Percentiles rank a stretch among this genome's conserved stretches.
Evolutionary conservation across 1,284 basidiomycete species (phyloP).

Genomic region (Phellinidium pouzarii): DNA sequence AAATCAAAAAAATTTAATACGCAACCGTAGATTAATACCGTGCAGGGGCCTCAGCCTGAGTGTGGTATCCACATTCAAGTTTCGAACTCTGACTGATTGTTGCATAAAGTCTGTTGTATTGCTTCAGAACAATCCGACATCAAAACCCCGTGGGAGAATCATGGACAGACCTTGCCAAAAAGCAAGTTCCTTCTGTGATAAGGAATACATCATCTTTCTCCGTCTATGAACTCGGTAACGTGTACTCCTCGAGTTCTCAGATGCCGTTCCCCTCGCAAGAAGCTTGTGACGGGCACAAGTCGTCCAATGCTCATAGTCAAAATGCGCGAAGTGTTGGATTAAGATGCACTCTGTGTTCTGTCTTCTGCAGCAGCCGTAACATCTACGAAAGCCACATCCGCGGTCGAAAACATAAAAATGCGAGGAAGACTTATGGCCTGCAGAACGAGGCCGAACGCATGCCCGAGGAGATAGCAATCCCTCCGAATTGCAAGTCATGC

Average conservation of each 20-base stretch:
- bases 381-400: constrained; percentile 1
- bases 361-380: background rate
- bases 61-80: too few relatives aligned
- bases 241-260: background rate
- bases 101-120: too few relatives aligned
- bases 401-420: background rate
- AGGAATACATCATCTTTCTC: too few relatives aligned
- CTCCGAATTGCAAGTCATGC: background rate
- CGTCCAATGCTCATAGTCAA: background rate
- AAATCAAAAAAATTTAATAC: too few relatives aligned
- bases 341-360: constrained; percentile 1
- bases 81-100: too few relatives aligned
- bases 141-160: too few relatives aligned
- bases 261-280: background rate
- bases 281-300: background rate
- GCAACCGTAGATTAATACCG: too few relatives aligned
- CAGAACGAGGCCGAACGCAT: background rate
- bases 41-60: too few relatives aligned
- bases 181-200: too few relatives aligned
- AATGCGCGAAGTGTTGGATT: background rate
- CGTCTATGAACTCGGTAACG: too few relatives aligned
- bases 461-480: background rate
- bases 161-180: too few relatives aligned
- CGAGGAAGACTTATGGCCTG: background rate
- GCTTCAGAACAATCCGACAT: too few relatives aligned